These are phyloP conservation scores for Alternaria ventricosa DNA, from an alignment of 2,329 filamentous ascomycete genomes.

Conservation along the genomic window DNA sequence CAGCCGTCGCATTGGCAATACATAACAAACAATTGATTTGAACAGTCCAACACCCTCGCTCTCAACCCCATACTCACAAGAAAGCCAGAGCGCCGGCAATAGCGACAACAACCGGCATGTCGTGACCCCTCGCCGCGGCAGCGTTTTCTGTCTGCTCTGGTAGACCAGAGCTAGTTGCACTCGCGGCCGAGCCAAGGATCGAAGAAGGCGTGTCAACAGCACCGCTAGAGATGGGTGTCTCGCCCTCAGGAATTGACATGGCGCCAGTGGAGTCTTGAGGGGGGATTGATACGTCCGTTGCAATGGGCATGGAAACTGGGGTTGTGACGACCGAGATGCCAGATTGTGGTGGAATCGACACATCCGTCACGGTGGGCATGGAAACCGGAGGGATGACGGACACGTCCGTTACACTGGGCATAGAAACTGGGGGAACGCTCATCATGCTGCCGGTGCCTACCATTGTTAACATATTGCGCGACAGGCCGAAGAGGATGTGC, in stretches of 20 bases:
- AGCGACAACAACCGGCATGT: conserved; percentile 19
- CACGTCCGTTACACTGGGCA: conserved; percentile 19
- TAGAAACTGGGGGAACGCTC: conserved; percentile 7
- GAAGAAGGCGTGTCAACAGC: conserved; percentile 5
- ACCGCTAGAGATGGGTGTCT: conserved; percentile 12
- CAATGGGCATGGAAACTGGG: conserved; percentile 8
- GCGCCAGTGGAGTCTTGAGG: conserved; percentile 23
- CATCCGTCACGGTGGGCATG: conserved; percentile 17
- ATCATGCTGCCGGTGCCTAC: conserved; percentile 19
- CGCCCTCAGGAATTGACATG: background rate
- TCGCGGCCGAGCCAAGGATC: background rate
- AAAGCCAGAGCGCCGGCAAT: conserved; percentile 35
- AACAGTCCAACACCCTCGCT: background rate
- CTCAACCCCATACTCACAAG: conserved; percentile 13
- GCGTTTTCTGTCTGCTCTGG: conserved; percentile 23
- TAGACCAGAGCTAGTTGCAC: background rate
- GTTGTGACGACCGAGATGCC: conserved; percentile 14
- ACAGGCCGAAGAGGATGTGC: background rate
- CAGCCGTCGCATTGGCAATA: background rate
- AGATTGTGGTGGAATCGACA: conserved; percentile 9
- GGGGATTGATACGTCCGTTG: conserved; percentile 23
- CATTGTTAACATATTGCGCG: conserved; percentile 1
- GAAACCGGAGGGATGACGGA: conserved; percentile 1
- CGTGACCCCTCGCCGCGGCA: conserved; percentile 23
- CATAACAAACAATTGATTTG: background rate